Evolutionary conservation across 2,329 filamentous ascomycete species (phyloP).

Genomic region (Monilinia aucupariae): DNA sequence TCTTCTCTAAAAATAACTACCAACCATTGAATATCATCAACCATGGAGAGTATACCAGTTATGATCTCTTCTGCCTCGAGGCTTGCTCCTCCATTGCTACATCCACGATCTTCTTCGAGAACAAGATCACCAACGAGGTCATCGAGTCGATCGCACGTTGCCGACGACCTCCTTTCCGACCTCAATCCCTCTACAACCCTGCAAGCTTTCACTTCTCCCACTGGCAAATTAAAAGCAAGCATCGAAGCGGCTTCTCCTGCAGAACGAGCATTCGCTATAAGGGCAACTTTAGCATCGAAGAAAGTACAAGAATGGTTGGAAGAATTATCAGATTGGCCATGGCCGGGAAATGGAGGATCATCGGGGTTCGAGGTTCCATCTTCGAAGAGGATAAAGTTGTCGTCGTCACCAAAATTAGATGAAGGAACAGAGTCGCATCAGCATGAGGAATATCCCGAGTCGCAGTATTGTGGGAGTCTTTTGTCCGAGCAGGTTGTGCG

Average conservation of each 20-base stretch:
- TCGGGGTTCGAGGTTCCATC: conserved; percentile 50
- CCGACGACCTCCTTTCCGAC: conserved; percentile 56
- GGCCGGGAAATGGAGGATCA: conserved; percentile 47
- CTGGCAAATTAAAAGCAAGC: conserved; percentile 50
- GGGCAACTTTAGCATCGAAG: conserved; percentile 64
- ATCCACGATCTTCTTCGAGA: conserved; percentile 20
- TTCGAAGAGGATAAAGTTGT: conserved; percentile 40
- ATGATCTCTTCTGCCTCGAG: conserved; percentile 24
- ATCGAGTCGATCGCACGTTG: conserved; percentile 23
- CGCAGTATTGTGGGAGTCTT: conserved; percentile 54
- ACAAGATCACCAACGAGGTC: conserved; percentile 26
- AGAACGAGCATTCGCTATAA: conserved; percentile 66
- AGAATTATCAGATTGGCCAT: conserved; percentile 60
- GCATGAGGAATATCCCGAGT: conserved; percentile 17
- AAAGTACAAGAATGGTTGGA: conserved; percentile 68
- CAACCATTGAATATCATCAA: conserved; percentile 20
- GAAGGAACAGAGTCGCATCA: conserved; percentile 2
- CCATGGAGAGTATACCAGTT: conserved; percentile 26
- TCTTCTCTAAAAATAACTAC: conserved; percentile 19
- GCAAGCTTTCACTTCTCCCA: conserved; percentile 52
- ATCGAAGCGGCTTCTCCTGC: conserved; percentile 57
- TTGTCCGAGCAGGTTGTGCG: conserved; percentile 55
- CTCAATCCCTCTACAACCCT: conserved; percentile 57
- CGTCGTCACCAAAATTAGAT: conserved; percentile 30
- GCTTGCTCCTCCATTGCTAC: conserved; percentile 23